phyloP scores from a whole-genome alignment of 768 basidiomycete species.

The Auriscalpium orientale region DNA sequence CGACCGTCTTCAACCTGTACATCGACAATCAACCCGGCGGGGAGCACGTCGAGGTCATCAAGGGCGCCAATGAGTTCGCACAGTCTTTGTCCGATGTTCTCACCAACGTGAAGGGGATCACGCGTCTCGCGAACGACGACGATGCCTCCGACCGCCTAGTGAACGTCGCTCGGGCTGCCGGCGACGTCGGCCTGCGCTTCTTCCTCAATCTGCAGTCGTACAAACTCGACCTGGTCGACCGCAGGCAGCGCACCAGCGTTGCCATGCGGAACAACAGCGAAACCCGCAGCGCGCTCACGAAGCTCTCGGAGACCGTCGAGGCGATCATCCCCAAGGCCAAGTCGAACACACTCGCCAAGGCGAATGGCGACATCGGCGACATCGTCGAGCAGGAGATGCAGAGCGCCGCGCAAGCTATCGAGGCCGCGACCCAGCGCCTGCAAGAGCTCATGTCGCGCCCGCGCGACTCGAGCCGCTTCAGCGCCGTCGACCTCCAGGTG shows the following conservation, averaged over 20 bases:
- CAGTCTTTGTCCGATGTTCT: constrained; percentile 90
- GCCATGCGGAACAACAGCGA: constrained; percentile 88
- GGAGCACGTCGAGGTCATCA: constrained; percentile 96
- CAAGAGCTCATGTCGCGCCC: constrained; percentile 90
- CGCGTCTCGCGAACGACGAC: constrained; percentile 83
- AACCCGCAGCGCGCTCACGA: constrained; percentile 70
- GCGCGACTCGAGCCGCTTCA: constrained; percentile 79
- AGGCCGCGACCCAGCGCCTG: constrained; percentile 81
- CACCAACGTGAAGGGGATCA: constrained; percentile 91
- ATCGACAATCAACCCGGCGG: constrained; percentile 83
- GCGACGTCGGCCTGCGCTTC: constrained; percentile 83
- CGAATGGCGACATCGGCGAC: constrained; percentile 91
- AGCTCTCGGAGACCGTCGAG: constrained; percentile 85
- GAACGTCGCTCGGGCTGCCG: constrained; percentile 73
- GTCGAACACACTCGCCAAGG: constrained; percentile 56
- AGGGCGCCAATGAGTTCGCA: constrained; percentile 92
- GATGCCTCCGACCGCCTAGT: constrained; percentile 90
- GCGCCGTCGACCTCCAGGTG: constrained; percentile 88
- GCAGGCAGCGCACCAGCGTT: constrained; percentile 68
- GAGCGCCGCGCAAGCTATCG: constrained; percentile 88
- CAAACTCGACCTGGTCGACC: constrained; percentile 75
- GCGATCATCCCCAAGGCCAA: constrained; percentile 79
- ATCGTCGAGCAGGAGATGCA: constrained; percentile 96
- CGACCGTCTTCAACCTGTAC: constrained; percentile 87
- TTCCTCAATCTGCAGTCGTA: constrained; percentile 97